Conservation (phyloP, 257 asterid species). For the Verbena officinalis region DNA sequence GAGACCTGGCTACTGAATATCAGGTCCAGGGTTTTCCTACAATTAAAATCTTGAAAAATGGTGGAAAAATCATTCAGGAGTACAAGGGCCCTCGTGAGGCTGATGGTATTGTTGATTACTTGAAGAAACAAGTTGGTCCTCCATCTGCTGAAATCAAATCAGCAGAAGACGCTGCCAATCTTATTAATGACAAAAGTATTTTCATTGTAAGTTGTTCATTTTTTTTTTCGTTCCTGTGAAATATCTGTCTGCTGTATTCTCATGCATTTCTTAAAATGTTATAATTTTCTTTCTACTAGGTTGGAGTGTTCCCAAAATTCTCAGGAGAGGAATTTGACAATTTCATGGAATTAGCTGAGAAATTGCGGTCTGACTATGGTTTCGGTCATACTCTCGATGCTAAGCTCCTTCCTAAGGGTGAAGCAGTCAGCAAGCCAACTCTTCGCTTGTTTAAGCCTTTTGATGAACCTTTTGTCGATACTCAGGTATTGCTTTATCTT, state of each 20-base stretch:
- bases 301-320: slow-evolving; percentile 72
- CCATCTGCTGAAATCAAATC: slow-evolving; percentile 76
- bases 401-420: slow-evolving; percentile 66
- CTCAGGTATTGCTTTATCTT: slow-evolving; percentile 45
- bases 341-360: slow-evolving; percentile 65
- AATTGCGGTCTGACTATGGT: slow-evolving; percentile 68
- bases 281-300: slow-evolving; percentile 38
- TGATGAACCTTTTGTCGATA: slow-evolving; percentile 71
- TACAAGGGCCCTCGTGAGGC: slow-evolving; percentile 92
- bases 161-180: slow-evolving; percentile 50
- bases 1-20: slow-evolving; percentile 54
- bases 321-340: slow-evolving; percentile 68
- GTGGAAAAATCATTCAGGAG: slow-evolving; percentile 61
- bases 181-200: slow-evolving; percentile 58
- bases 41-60: slow-evolving; percentile 72
- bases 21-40: slow-evolving; percentile 84
- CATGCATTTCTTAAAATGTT: slow-evolving; percentile 4
- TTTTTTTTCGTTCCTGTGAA: not conserved
- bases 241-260: not conserved
- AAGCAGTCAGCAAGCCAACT: slow-evolving; percentile 68
- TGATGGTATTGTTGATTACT: slow-evolving; percentile 65
- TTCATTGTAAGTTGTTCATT: slow-evolving; percentile 50
- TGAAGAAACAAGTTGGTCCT: slow-evolving; percentile 86
- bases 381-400: slow-evolving; percentile 80
- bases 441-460: slow-evolving; percentile 83